These are phyloP conservation scores for Metarhizium robertsii DNA, from an alignment of 2,329 filamentous ascomycete genomes.

Conservation along the genomic window DNA sequence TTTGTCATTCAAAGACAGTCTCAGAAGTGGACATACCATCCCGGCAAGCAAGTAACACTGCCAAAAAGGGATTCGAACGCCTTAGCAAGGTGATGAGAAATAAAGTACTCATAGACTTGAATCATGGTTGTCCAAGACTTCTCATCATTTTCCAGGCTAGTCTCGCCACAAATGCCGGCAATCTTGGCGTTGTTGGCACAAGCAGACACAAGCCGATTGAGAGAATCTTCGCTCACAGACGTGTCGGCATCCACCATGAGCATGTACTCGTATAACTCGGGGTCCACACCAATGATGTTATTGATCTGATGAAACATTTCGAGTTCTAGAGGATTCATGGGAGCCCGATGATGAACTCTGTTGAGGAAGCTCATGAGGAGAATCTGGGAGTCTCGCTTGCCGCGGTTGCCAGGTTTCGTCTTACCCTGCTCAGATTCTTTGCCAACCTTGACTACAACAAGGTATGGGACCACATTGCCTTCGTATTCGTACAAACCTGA, in stretches of 20 bases:
- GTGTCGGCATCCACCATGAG: constrained; percentile 98
- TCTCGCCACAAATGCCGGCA: constrained; percentile 95
- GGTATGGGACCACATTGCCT: constrained; percentile 92
- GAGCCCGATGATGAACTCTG: constrained; percentile 84
- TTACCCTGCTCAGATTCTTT: constrained; percentile 91
- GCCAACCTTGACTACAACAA: constrained; percentile 93
- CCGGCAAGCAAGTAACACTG: constrained; percentile 95
- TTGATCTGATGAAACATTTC: constrained; percentile 99
- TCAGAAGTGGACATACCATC: constrained; percentile 63
- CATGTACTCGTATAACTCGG: constrained; percentile 93
- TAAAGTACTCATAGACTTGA: constrained; percentile 99
- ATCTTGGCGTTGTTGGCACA: constrained; percentile 94
- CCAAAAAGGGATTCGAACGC: constrained; percentile 97
- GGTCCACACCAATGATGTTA: constrained; percentile 97
- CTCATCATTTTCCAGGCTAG: constrained; percentile 90
- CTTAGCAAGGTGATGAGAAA: constrained; percentile 93
- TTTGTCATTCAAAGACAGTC: too few species aligned
- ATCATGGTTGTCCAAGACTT: constrained; percentile 99
- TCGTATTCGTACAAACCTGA: constrained; percentile 96
- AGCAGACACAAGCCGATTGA: constrained; percentile 85
- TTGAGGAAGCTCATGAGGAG: constrained; percentile 96
- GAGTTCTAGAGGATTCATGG: constrained; percentile 92
- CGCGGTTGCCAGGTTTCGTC: constrained; percentile 91
- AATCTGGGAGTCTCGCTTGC: constrained; percentile 97
- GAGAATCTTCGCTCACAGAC: constrained; percentile 79